Base-by-base conservation (phyloP, 345 rosid genomes). In the Populus alba region DNA sequence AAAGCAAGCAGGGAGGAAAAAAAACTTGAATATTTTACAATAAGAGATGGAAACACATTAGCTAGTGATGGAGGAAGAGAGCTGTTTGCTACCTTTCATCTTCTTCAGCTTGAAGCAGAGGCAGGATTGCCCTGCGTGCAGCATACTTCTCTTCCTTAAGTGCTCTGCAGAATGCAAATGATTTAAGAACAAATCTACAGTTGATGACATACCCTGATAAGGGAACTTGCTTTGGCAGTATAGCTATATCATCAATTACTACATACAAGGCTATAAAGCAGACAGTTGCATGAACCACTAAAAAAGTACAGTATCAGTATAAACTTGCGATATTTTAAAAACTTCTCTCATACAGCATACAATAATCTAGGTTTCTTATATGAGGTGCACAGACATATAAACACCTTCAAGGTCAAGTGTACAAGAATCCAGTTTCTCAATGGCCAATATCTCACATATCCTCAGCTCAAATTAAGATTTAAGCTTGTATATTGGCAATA, bases 51-150 rank as follows among this genome's bases (percentile, higher is more conserved):
- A 8, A 25, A 45, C 45, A 71, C 15, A 39, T 41, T 23, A 77
- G 43, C 55, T 1, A 43, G 35, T 2, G 53, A 41, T 23, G 16
- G 55, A 7, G 57, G 43, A 71, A 68, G 8, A 29, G 20, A 59
- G 15, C 16, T 4, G 20, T 41, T 63, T 69, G 16, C 7, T 80
- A 96, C 99, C 99, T 89, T 88, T 96, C 98, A 79, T 96, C 99
- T 88, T 96, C 99, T 88, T 96, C 99, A 49, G 97, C 99, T 88
- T 96, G 99, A 77, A 96, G 98, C 71, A 92, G 23, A 9, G 99
- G 99, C 74, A 96, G 77, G 78, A 96, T 88, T 23, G 98, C 89
- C 78, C 92, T 87, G 17, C 99, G 97, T 31, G 98, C 91, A 76
- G 97, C 91, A 78, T 88, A 94, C 81, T 96, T 96, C 86, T 96